Conservation (phyloP, 768 basidiomycete species). For the Lentinula sp. region DNA sequence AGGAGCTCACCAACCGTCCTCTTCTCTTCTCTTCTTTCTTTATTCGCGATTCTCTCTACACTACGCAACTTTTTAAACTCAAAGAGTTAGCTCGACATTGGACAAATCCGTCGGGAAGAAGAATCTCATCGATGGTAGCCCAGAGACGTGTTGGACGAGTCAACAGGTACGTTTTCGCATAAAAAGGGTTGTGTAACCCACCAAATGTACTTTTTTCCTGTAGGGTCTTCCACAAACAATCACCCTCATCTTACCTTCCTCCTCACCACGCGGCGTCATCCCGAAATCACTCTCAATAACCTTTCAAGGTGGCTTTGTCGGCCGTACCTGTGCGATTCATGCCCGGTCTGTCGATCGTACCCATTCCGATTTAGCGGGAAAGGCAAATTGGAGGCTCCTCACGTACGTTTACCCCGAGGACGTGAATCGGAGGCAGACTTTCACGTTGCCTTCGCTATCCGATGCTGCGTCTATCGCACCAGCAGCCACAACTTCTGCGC, state of each 20-base stretch:
- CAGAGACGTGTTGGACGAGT: constrained; percentile 84
- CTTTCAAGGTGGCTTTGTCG: constrained; percentile 86
- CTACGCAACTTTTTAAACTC: neutral
- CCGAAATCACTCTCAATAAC: constrained; percentile 56
- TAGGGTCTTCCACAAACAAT: constrained; percentile 77
- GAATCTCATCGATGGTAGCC: constrained; percentile 59
- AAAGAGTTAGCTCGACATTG: constrained; percentile 74
- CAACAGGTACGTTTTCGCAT: constrained; percentile 46
- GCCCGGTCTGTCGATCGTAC: constrained; percentile 20
- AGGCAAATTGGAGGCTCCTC: constrained; percentile 42
- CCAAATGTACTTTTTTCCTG: too few relatives aligned
- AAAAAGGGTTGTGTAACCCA: too few relatives aligned
- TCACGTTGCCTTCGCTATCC: constrained; percentile 22
- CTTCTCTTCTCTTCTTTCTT: neutral
- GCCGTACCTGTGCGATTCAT: constrained; percentile 53
- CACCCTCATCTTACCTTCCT: constrained; percentile 49
- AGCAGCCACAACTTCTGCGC: neutral
- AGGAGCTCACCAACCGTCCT: neutral
- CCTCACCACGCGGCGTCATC: constrained; percentile 31
- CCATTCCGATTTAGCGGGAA: constrained; percentile 12
- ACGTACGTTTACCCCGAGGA: constrained; percentile 71
- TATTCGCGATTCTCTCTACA: neutral
- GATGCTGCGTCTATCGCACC: neutral
- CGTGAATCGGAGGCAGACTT: constrained; percentile 66
- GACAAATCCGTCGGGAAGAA: constrained; percentile 72